Evolutionary conservation across 2,329 filamentous ascomycete species (phyloP), one percentile per base, ranked within the genome.

Genomic region (Talaromyces sp.): DNA sequence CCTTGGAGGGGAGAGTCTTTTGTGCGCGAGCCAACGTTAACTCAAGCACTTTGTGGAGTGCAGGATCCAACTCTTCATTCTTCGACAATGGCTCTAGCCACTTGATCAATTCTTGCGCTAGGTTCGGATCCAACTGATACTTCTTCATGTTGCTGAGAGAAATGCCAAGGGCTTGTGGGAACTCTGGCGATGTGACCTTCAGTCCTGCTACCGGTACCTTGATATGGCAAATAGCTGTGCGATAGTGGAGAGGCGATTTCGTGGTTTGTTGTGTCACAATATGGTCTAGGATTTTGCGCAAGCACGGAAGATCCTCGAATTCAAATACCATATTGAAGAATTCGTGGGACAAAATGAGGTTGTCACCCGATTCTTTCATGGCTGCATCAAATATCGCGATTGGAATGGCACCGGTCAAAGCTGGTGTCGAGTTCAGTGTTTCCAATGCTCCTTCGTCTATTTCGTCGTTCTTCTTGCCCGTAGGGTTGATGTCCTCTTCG

Each of bases 351-450:
- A 92, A 83, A 0, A 82, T 80, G 1, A 87, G 78, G 66, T 85
- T 86, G 74, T 89, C 87, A 69, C 90, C 88, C 61, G 90, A 86
- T 71, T 97, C 89, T 75, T 90, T 92, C 80, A 88, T 88, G 6
- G 93, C 89, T 25, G 92, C 87, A 72, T 97, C 92, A 73, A 97
- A 97, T 57, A 99, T 91, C 45, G 94, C 93, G 64, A 93, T 86
- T 1, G 95, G 93, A 70, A 99, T 97, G 17, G 92, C 95, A n/a
- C 95, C 95, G 67, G 90, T 91, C 68, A 97, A 84, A 10, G 92
- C 92, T 3, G 94, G 93, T 57, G 93, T 94, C 65, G 84, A 81
- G 43, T 85, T 85, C 17, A 90, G 79, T 67, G 87, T 87, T 72
- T 90, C 83, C 68, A 96, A 80, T 62, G 83, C 82, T 70, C 81